Percentiles rank a stretch among this genome's conserved stretches.
phyloP scores from a whole-genome alignment of 2,329 filamentous ascomycete species.

The Aureobasidium namibiae region DNA sequence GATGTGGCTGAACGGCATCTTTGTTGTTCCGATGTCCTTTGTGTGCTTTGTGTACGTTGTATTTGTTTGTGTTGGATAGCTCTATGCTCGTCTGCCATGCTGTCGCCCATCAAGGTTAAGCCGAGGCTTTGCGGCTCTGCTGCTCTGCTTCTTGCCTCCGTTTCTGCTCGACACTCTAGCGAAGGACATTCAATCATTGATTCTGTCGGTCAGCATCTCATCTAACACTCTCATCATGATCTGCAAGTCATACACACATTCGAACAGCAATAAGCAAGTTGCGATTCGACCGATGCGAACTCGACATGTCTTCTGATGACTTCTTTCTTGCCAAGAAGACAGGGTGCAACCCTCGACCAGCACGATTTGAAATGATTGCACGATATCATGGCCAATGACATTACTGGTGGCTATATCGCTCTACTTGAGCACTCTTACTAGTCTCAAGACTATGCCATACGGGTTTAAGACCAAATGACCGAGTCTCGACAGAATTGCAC shows the following conservation, averaged over 20 bases:
- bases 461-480: not conserved
- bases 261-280: not conserved
- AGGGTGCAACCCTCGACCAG: not conserved
- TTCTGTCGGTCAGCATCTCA: no score
- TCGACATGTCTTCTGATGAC: not conserved
- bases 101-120: constrained; percentile 8
- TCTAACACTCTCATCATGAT: not conserved
- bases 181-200: no score
- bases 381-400: not conserved
- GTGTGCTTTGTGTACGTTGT: not conserved
- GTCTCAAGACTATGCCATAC: not conserved
- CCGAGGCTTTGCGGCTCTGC: not conserved
- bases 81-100: not conserved
- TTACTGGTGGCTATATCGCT: no score
- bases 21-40: not conserved
- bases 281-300: not conserved
- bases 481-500: not conserved
- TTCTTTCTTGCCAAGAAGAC: not conserved
- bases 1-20: not conserved
- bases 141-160: not conserved
- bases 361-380: not conserved
- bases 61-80: not conserved
- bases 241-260: not conserved
- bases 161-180: no score
- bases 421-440: not conserved